A percentile compares a stretch with the other conserved stretches of the same genome.
Conservation (phyloP, 768 basidiomycete species). For the Lentinula guzmanii region DNA sequence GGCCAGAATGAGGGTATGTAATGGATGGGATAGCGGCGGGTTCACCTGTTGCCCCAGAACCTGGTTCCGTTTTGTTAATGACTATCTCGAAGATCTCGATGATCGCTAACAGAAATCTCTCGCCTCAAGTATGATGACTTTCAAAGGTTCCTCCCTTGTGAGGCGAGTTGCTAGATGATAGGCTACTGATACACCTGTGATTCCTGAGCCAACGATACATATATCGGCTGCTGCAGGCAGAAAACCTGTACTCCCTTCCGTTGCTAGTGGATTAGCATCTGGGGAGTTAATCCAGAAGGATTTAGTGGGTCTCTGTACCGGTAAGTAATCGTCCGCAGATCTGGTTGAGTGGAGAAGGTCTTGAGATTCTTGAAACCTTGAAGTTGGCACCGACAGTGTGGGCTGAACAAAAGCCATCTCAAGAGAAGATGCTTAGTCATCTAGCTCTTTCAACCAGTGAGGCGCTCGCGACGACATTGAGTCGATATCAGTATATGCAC, state of each 20-base stretch:
- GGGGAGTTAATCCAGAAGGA: constrained; percentile 70
- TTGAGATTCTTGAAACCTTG: not conserved
- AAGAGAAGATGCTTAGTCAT: too few relatives aligned
- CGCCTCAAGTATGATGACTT: constrained; percentile 71
- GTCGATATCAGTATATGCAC: too few relatives aligned
- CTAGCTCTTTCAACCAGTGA: too few relatives aligned
- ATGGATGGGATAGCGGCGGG: not conserved
- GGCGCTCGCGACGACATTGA: too few relatives aligned
- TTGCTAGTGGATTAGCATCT: constrained; percentile 60
- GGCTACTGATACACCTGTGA: constrained; percentile 70
- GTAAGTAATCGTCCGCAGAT: constrained; percentile 23
- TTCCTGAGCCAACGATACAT: constrained; percentile 75
- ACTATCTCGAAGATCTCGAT: constrained; percentile 1
- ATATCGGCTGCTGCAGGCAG: constrained; percentile 62
- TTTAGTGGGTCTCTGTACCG: constrained; percentile 56
- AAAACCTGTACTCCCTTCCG: constrained; percentile 55
- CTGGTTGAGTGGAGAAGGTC: not conserved
- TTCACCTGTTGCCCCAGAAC: constrained; percentile 73
- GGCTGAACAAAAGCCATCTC: not conserved
- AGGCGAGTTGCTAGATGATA: constrained; percentile 52
- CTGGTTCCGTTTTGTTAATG: constrained; percentile 22
- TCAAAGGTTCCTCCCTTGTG: constrained; percentile 22
- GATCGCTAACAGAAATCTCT: constrained; percentile 64
- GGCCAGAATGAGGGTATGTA: not conserved
- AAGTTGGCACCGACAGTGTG: not conserved